Percentiles rank a stretch among this genome's conserved stretches.
These are phyloP conservation scores for Pogostemon cablin DNA, from an alignment of 257 asterid species.

Conservation along the genomic window DNA sequence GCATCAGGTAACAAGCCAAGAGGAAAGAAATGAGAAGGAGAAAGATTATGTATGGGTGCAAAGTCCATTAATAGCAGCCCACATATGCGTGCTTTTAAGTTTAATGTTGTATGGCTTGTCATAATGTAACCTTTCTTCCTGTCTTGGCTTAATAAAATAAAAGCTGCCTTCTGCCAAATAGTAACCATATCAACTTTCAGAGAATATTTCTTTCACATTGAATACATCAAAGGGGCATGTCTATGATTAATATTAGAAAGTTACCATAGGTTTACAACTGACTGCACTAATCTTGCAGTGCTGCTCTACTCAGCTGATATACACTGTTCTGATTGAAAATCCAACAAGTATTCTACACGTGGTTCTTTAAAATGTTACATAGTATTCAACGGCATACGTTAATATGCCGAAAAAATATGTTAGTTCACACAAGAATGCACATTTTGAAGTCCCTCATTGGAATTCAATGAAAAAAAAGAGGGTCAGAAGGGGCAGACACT, in stretches of 20 bases:
- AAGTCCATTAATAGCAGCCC: slow-evolving; percentile 17
- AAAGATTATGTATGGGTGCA: slow-evolving; percentile 12
- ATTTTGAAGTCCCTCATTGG: not conserved
- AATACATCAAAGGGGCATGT: not conserved
- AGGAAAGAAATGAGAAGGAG: slow-evolving; percentile 42
- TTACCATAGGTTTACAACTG: slow-evolving; percentile 1
- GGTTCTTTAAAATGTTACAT: slow-evolving; percentile 18
- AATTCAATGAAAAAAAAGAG: not conserved
- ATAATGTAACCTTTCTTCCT: slow-evolving; percentile 26
- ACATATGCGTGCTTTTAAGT: slow-evolving; percentile 22
- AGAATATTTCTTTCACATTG: not conserved
- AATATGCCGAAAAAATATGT: slow-evolving; percentile 29
- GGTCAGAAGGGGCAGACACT: slow-evolving; percentile 73
- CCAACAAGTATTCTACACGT: not conserved
- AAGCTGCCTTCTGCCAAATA: not conserved
- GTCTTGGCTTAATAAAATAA: slow-evolving; percentile 31
- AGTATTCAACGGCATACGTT: slow-evolving; percentile 6
- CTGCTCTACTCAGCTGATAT: not conserved
- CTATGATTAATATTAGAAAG: not conserved
- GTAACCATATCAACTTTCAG: not conserved
- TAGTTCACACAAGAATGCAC: slow-evolving; percentile 18
- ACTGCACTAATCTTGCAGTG: slow-evolving; percentile 1
- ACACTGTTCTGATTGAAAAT: slow-evolving; percentile 16
- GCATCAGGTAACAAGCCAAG: slow-evolving; percentile 39
- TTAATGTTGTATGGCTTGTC: slow-evolving; percentile 24